Base-by-base conservation (phyloP, 1,139 yeast genomes). In the Suhomyces maxii region DNA sequence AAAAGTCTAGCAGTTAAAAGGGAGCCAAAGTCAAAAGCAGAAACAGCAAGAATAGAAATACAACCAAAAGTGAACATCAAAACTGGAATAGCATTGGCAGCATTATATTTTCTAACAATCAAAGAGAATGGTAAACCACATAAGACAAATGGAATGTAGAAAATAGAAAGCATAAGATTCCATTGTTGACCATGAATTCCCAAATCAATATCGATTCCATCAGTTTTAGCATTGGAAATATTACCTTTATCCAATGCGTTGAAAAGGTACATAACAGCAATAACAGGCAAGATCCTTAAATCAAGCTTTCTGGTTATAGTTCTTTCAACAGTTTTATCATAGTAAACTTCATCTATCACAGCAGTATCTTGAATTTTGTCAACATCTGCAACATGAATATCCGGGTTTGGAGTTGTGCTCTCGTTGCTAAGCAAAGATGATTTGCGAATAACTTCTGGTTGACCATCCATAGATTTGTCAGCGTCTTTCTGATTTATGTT, bases 221-320 rank as follows among this genome's bases (percentile, higher is more conserved):
- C 60, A 13, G 64, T 59, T 39, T 58, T 60, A 26, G 64, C 63
- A 34, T 60, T 59, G 34, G 58, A 51, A 25, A 60, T 59, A 36
- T 60, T 60, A 6, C 61, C 63, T 37, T 58, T 59, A 40, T 60
- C 67, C 43, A 65, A 56, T 7, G 68, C 67, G 49, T 64, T 64
- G 48, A 65, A 64, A 28, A 65, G 56, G 45, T 64, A 65, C 58
- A 64, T 57, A 9, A 60, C 26, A 18, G 68, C 66, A 37, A 62
- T 57, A 18, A 65, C 51, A 3, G 69, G 69, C 26, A 65, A 51
- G 12, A 71, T 68, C 43, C 68, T 57, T 8, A 63, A 45, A 49
- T 71, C 77, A 30, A 71, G 55, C 51, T 71, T 71, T 35, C 68
- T 54, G 31, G 66, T 58, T 13, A 69, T 58, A 18, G 55, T 53